phyloP scores from a whole-genome alignment of 2,329 filamentous ascomycete species.

The Penicillium crustosum region DNA sequence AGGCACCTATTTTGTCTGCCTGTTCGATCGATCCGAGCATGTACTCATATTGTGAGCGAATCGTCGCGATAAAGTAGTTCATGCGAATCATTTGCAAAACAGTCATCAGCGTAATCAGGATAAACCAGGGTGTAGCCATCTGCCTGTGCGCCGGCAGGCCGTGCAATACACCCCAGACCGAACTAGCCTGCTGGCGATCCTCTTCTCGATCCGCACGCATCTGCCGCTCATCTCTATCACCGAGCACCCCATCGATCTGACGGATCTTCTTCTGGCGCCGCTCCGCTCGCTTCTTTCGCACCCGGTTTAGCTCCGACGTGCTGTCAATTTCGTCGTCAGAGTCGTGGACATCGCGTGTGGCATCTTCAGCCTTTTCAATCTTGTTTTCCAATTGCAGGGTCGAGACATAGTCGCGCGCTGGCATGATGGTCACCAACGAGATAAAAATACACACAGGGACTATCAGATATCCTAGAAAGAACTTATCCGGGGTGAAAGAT shows the following conservation, averaged over 20 bases:
- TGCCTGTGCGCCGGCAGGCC: conserved; percentile 67
- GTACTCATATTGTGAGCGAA: conserved; percentile 77
- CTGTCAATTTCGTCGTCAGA: conserved; percentile 53
- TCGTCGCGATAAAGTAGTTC: conserved; percentile 90
- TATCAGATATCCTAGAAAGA: conserved; percentile 72
- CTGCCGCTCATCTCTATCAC: conserved; percentile 59
- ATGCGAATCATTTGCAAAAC: conserved; percentile 75
- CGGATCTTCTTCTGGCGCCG: conserved; percentile 62
- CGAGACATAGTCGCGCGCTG: conserved; percentile 71
- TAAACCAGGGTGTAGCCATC: conserved; percentile 78
- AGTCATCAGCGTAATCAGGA: conserved; percentile 79
- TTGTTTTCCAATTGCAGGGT: conserved; percentile 73
- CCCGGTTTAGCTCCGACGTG: conserved; percentile 45
- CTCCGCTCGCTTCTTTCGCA: conserved; percentile 56
- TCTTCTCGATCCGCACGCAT: conserved; percentile 64
- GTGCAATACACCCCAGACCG: conserved; percentile 84
- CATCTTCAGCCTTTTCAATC: conserved; percentile 53
- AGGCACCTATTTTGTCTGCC: conserved; percentile 71
- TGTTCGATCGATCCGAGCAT: conserved; percentile 63
- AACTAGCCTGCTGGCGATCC: conserved; percentile 66
- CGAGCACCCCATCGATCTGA: conserved; percentile 70
- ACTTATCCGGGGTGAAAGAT: conserved; percentile 53
- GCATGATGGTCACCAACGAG: conserved; percentile 67
- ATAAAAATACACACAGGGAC: conserved; percentile 66
- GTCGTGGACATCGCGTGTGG: conserved; percentile 47